Base-by-base conservation (phyloP, 495 filamentous ascomycete species). In the Penicillium canariense region DNA sequence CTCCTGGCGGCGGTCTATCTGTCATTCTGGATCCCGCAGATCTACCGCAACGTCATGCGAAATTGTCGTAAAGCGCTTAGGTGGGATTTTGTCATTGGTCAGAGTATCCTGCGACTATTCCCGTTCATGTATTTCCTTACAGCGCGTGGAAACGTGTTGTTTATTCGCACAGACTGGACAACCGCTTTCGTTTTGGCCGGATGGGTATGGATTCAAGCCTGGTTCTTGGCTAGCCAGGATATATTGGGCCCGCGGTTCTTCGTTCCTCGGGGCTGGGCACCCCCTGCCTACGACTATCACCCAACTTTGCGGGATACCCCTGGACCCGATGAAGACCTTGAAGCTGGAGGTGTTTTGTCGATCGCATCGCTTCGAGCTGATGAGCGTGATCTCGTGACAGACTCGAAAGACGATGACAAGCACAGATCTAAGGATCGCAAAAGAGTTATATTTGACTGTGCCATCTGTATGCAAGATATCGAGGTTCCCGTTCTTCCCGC, bases 131-230 rank as follows among this genome's bases (percentile, higher is more conserved):
- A 97, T 61, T 89, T 97, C 60, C 90, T 89, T 50, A 81, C 84
- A 8, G 77, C 81, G 35, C 65, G 74, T 25, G 81, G 83, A 35
- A 98, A 97, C 58, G 82, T 96, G 14, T 70, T 96, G 7, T 90
- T 90, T 56, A 81, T 88, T n/a, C 82, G 87, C 22, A 79, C 83
- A 0, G 88, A 96, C 61, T 73, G 71, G 53, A 79, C 68, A 22
- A 80, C 82, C 4, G 84, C 91, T 31, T 61, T 76, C 22, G 68
- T 80, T 3, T 77, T 96, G 44, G 77, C 77, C 6, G 86, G 79
- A 15, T 98, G 93, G 94, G 73, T 96, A n/a, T 96, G 92, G 90
- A 50, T 89, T n/a, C 94, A 98, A 68, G 81, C 92, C 30, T 85
- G 88, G 72, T 66, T 87, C 11, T 73, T 98, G 12, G 80, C 75